These are phyloP conservation scores for Vaccinium corymbosum DNA, from an alignment of 148 eudicot genomes.

Conservation along the genomic window DNA sequence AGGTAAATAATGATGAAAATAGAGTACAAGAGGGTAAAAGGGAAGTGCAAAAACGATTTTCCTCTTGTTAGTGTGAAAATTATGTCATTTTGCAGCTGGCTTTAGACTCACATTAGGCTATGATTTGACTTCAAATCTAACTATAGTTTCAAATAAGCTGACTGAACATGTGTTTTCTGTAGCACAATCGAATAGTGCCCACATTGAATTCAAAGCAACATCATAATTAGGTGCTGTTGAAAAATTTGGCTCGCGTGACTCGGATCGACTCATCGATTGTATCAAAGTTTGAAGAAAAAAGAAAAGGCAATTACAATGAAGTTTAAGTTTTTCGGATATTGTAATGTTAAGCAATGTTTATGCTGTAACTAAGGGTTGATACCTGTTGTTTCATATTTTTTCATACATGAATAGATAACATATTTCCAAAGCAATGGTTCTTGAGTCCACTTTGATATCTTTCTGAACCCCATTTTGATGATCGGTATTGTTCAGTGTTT, in stretches of 20 bases:
- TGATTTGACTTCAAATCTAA: background rate
- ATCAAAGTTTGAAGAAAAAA: background rate
- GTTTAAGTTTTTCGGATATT: background rate
- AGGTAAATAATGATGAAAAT: background rate
- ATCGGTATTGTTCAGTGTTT: too few species aligned
- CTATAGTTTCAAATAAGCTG: background rate
- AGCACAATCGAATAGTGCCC: background rate
- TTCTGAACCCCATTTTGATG: too few species aligned
- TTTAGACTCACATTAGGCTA: background rate
- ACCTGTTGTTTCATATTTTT: background rate
- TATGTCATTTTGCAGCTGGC: background rate
- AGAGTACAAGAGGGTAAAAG: background rate
- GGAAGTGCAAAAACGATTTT: background rate
- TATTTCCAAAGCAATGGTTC: background rate
- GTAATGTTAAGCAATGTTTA: background rate
- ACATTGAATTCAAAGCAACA: background rate
- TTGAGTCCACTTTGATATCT: background rate
- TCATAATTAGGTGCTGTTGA: background rate
- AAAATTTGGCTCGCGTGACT: background rate
- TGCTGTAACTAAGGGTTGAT: background rate
- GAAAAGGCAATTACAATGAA: background rate
- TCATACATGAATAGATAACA: background rate
- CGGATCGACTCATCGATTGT: background rate
- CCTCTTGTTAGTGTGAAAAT: background rate
- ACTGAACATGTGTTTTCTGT: background rate